Evolutionary conservation across 1,139 yeast species (phyloP).

Genomic region (Yamadazyma buinensis): DNA sequence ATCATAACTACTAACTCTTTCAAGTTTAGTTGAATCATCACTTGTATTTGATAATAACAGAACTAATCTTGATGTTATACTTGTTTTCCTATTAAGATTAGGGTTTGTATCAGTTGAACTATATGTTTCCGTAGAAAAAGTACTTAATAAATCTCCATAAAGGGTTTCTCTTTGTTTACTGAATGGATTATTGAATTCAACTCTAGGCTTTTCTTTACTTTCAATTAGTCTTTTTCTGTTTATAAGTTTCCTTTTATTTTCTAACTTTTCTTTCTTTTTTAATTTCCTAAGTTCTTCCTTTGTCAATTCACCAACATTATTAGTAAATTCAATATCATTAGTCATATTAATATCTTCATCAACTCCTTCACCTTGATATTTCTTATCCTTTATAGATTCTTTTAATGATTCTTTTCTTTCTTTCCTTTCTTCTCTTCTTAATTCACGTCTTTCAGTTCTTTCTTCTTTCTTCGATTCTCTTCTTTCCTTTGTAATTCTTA

Average conservation of each 20-base stretch:
- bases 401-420: slow-evolving; percentile 10
- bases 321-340: too few relatives aligned
- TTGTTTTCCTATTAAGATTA: slow-evolving; percentile 11
- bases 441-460: slow-evolving; percentile 12
- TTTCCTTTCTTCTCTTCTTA: slow-evolving; percentile 9
- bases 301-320: too few relatives aligned
- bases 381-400: slow-evolving; percentile 11
- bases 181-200: slow-evolving; percentile 14
- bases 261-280: slow-evolving; percentile 7
- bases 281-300: neutral
- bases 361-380: slow-evolving; percentile 2
- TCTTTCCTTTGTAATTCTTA: slow-evolving; percentile 11
- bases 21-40: slow-evolving; percentile 11
- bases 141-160: neutral
- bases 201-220: slow-evolving; percentile 10
- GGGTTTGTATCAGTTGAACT: neutral
- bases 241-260: slow-evolving; percentile 8
- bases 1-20: slow-evolving; percentile 26
- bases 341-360: too few relatives aligned
- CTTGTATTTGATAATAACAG: slow-evolving; percentile 13
- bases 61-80: slow-evolving; percentile 13
- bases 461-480: slow-evolving; percentile 5
- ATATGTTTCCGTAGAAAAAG: neutral
- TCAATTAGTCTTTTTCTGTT: slow-evolving; percentile 8
- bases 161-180: slow-evolving; percentile 7